Evolutionary conservation across 768 basidiomycete genomes (phyloP).

Genomic region (Auriscalpium orientale): DNA sequence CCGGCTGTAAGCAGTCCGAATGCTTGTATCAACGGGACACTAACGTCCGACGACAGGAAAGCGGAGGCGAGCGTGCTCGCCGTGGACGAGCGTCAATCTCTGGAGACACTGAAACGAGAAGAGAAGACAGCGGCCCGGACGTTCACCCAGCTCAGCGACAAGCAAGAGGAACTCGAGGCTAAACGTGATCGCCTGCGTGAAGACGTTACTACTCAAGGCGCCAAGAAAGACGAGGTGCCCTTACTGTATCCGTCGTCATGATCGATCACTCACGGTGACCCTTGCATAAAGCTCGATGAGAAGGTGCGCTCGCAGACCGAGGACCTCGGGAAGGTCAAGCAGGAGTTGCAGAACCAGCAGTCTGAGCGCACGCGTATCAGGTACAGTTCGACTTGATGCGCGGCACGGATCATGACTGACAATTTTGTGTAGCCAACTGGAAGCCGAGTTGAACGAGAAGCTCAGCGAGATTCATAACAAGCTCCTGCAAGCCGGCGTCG

Average conservation of each 20-base stretch:
- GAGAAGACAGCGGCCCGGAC: conserved; percentile 66
- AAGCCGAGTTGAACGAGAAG: conserved; percentile 89
- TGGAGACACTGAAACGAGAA: conserved; percentile 76
- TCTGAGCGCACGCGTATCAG: conserved; percentile 74
- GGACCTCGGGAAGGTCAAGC: conserved; percentile 58
- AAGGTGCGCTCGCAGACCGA: conserved; percentile 48
- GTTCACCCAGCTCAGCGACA: conserved; percentile 59
- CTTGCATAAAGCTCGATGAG: conserved; percentile 43
- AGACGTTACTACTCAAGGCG: conserved; percentile 41
- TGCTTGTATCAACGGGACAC: conserved; percentile 2
- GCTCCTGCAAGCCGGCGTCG: conserved; percentile 84
- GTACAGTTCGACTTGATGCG: conserved; percentile 34
- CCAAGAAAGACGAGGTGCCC: conserved; percentile 53
- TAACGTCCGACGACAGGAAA: conserved; percentile 44
- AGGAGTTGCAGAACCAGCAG: conserved; percentile 79
- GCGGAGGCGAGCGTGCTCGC: conserved; percentile 71
- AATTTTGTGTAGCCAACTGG: conserved; percentile 58
- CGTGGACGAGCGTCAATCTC: conserved; percentile 78
- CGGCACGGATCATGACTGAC: neutral
- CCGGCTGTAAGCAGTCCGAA: conserved; percentile 45
- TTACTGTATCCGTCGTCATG: neutral
- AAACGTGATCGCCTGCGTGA: conserved; percentile 48
- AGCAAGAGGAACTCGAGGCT: conserved; percentile 54
- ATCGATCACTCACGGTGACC: neutral
- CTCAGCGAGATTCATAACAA: conserved; percentile 75